These are phyloP conservation scores for Tuber brumale DNA, from an alignment of 495 filamentous ascomycete genomes.

Conservation along the genomic window DNA sequence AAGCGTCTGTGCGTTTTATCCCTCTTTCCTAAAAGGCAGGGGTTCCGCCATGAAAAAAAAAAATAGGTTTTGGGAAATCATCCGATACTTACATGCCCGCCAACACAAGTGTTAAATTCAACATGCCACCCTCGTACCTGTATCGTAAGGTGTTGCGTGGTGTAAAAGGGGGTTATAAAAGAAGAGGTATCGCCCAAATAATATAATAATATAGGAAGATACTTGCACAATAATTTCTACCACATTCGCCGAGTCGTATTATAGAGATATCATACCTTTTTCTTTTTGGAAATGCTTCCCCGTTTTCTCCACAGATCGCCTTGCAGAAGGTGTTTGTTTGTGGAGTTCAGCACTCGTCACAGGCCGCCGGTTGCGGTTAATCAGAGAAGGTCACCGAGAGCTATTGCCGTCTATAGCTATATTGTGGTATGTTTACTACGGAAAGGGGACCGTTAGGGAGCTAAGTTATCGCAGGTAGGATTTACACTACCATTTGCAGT, in stretches of 20 bases:
- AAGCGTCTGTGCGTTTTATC: neutral
- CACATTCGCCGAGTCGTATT: neutral
- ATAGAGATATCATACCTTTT: neutral
- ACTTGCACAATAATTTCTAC: neutral
- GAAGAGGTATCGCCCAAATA: neutral
- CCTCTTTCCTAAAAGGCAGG: neutral
- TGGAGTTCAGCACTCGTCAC: neutral
- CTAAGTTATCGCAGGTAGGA: constrained; percentile 14
- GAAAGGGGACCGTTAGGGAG: neutral
- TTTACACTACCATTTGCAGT: constrained; percentile 34
- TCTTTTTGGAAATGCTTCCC: neutral
- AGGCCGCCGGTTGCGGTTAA: neutral
- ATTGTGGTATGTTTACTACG: constrained; percentile 17
- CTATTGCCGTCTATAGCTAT: constrained; percentile 28
- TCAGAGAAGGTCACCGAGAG: constrained; percentile 9
- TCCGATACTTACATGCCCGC: neutral
- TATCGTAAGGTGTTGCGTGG: neutral
- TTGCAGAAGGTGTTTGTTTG: neutral
- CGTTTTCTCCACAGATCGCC: neutral
- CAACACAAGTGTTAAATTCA: neutral
- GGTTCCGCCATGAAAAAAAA: neutral
- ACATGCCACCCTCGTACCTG: neutral
- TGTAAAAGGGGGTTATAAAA: neutral
- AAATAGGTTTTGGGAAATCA: neutral
- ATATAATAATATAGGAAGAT: neutral